These are phyloP conservation scores for Cyberlindnera japonica DNA, from an alignment of 805 yeast species.

Conservation along the genomic window DNA sequence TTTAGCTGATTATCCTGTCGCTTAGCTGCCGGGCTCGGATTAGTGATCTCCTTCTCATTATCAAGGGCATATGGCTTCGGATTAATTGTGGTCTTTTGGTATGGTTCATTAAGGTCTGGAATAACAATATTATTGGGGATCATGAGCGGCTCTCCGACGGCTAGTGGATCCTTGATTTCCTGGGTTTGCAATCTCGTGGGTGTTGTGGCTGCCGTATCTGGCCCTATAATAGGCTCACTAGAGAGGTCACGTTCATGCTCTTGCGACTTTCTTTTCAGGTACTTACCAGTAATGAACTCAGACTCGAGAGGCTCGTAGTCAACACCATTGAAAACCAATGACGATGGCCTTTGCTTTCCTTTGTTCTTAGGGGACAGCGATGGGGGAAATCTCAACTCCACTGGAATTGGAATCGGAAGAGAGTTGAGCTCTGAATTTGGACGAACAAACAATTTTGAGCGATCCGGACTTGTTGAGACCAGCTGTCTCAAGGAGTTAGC, in stretches of 20 bases:
- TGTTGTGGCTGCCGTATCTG: conserved; percentile 11
- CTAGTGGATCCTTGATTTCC: not conserved
- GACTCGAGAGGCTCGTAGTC: conserved; percentile 30
- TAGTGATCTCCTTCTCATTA: conserved; percentile 24
- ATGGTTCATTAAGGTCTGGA: conserved; percentile 5
- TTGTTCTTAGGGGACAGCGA: conserved; percentile 33
- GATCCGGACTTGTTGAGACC: conserved; percentile 18
- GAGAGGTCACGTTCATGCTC: not conserved
- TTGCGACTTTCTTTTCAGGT: conserved; percentile 5
- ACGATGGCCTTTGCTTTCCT: conserved; percentile 24
- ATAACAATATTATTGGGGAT: conserved; percentile 5
- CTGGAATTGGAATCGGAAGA: conserved; percentile 34
- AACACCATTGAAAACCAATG: conserved; percentile 36
- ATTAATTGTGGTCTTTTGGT: not conserved
- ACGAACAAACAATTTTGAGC: conserved; percentile 30
- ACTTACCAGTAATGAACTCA: conserved; percentile 10
- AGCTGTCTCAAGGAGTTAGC: conserved; percentile 23
- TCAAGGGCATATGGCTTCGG: conserved; percentile 13
- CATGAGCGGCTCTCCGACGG: not conserved
- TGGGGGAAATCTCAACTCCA: conserved; percentile 36
- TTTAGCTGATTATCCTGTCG: conserved; percentile 24
- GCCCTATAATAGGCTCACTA: not conserved
- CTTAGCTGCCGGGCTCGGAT: conserved; percentile 28
- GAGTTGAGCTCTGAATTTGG: conserved; percentile 35
- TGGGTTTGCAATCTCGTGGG: conserved; percentile 1